These are phyloP conservation scores for Alternaria sp. DNA, from an alignment of 2,329 filamentous ascomycete species.

Conservation along the genomic window DNA sequence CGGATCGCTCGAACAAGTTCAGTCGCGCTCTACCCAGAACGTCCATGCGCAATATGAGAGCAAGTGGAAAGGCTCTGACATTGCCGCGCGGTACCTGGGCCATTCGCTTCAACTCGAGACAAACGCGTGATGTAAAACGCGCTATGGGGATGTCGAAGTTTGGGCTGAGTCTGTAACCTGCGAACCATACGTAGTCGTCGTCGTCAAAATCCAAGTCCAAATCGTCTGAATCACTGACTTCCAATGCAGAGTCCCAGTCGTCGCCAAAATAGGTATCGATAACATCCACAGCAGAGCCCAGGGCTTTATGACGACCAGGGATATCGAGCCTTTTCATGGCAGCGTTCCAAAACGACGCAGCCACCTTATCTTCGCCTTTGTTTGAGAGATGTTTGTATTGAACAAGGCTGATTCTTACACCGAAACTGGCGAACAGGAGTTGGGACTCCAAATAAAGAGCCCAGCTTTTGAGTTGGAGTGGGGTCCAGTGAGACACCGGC, in stretches of 20 bases:
- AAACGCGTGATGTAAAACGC: background rate
- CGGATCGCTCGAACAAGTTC: background rate
- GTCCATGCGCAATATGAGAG: background rate
- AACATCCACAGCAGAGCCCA: background rate
- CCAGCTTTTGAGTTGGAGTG: background rate
- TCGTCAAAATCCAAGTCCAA: background rate
- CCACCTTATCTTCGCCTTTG: background rate
- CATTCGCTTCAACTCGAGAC: background rate
- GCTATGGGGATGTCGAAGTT: background rate
- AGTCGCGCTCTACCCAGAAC: background rate
- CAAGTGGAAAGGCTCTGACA: background rate
- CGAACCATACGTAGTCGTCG: background rate
- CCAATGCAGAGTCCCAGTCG: background rate
- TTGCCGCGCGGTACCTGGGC: background rate
- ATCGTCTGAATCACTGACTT: background rate
- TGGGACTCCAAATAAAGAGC: background rate
- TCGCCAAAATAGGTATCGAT: background rate
- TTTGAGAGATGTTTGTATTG: too few relatives aligned
- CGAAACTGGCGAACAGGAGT: background rate
- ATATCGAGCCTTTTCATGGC: background rate
- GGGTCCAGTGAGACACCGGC: background rate
- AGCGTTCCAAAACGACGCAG: background rate
- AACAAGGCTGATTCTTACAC: background rate
- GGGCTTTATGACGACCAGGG: too few relatives aligned
- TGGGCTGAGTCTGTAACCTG: background rate